Evolutionary conservation across 2,329 filamentous ascomycete species (phyloP).

Genomic region (Fusarium sacchari): DNA sequence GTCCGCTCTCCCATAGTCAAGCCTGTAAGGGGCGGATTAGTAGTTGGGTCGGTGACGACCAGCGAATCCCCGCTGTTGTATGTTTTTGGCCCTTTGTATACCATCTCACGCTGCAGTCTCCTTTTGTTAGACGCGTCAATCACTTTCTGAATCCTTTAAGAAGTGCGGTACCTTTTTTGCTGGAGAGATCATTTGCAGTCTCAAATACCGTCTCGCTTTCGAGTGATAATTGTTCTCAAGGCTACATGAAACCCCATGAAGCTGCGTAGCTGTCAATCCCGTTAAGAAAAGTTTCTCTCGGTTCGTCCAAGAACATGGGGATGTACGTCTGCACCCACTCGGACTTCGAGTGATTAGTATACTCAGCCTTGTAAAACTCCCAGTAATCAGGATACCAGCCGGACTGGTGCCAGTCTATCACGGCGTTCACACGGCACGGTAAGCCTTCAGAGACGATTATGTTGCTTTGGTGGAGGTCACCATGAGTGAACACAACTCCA

Average conservation of each 20-base stretch:
- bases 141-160: too few species aligned
- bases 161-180: accelerated
- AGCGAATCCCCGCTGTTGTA: background rate
- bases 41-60: background rate
- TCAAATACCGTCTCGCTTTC: accelerated
- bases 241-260: background rate
- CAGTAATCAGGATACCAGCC: constrained; percentile 35
- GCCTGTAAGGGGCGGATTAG: background rate
- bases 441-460: background rate
- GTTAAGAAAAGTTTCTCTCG: background rate
- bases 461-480: constrained; percentile 18
- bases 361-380: constrained; percentile 31
- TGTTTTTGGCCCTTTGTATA: background rate
- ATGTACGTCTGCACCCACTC: background rate
- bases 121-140: background rate
- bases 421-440: background rate
- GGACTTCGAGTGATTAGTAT: background rate
- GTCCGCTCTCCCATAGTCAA: background rate
- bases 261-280: background rate
- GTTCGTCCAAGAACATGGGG: background rate
- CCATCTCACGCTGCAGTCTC: accelerated
- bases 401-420: constrained; percentile 26
- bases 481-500: background rate
- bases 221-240: accelerated
- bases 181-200: accelerated